Base-by-base conservation (phyloP, 116 monocot species). In the Zostera marina region DNA sequence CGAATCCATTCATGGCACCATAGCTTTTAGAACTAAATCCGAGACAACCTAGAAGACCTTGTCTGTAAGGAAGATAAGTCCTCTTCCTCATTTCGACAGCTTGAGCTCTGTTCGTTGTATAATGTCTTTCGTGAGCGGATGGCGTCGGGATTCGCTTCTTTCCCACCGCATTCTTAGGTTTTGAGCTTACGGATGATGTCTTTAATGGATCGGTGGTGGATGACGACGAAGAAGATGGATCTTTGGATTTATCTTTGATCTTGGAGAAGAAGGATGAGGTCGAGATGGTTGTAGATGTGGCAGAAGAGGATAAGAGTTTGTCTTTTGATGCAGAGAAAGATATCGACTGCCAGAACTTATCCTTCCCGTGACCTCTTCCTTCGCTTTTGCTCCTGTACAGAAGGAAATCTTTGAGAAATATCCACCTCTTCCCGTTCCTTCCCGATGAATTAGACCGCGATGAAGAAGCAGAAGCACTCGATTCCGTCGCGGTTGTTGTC, bases 31-130 rank as follows among this genome's bases (percentile, higher is more conserved):
- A 79, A 63, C 66, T 72, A 61, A 91, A 82, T 9, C 82, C 79
- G 5, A 91, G 58, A 72, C 85, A 85, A 9, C 91, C 85, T 19
- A 91, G 74, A 26, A 63, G 52, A 11, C 96, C 96, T 63, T 89
- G 96, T 39, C 85, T 68, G 74, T 96, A 96, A 3, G 96, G 96
- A 12, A 96, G 62, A 72, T 82, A 96, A 7, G 96, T 96, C 52
- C 75, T 72, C 70, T 74, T 77, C 70, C 80, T 58, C 89, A 89
- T 82, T 73, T 89, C 96, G 70, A 89, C 96, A n/a, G 85, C 75
- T 68, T 85, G 82, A 22, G 88, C 89, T 2, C 96, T 67, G 54
- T 85, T 32, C 32, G 32, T 32, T 32, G 32, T 32, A 5, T 32
- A 32, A 32, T 32, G 32, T 32, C 32, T 32, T 32, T 32, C 32